A percentile compares a stretch with the other conserved stretches of the same genome.
phyloP scores from a whole-genome alignment of 2,329 filamentous ascomycete genomes.

The Truncatella angustata region DNA sequence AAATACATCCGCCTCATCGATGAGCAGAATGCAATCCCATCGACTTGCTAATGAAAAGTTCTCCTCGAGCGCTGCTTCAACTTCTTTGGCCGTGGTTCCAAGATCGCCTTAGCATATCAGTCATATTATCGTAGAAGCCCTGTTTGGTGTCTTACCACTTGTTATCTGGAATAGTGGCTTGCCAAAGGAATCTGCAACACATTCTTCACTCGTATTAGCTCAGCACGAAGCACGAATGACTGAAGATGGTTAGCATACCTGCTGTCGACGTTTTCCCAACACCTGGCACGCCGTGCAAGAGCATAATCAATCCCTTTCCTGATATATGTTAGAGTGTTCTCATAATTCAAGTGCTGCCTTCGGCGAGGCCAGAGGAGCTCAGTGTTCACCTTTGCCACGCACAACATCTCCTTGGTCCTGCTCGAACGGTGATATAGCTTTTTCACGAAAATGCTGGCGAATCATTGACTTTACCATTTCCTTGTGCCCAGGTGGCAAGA shows the following conservation, averaged over 20 bases:
- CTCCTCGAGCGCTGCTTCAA: constrained; percentile 15
- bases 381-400: neutral
- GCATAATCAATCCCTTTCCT: neutral
- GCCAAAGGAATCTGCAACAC: constrained; percentile 31
- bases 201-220: constrained; percentile 27
- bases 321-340: neutral
- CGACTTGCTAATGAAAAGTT: constrained; percentile 17
- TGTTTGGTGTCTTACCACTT: neutral
- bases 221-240: neutral
- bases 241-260: neutral
- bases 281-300: neutral
- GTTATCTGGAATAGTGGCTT: neutral
- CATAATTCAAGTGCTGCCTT: too few species aligned
- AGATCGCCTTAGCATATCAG: constrained; percentile 11
- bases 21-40: constrained; percentile 19
- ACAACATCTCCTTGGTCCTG: neutral
- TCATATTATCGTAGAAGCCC: neutral
- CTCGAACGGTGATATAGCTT: neutral
- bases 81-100: constrained; percentile 17
- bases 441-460: neutral
- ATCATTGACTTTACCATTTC: neutral
- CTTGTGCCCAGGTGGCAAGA: neutral
- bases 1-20: constrained; percentile 20
- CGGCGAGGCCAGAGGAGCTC: too few species aligned
- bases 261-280: neutral